Evolutionary conservation across 2,329 filamentous ascomycete species (phyloP).

Genomic region (Lachnellula occidentalis): DNA sequence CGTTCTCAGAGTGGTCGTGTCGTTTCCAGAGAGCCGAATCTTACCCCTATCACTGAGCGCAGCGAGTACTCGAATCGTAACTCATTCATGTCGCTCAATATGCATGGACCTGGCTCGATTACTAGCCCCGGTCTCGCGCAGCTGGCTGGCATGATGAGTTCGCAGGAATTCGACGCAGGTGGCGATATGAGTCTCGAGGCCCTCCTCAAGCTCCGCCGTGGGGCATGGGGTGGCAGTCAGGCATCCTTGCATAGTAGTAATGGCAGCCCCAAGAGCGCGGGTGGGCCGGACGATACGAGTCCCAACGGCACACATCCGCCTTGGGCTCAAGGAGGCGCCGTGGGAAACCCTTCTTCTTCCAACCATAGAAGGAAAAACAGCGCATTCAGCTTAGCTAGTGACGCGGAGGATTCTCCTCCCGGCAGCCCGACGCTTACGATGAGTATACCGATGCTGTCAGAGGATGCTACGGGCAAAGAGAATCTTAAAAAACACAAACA

Average conservation of each 20-base stretch:
- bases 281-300: conserved; percentile 22
- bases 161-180: conserved; percentile 42
- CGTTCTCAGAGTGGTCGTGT: conserved; percentile 69
- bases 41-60: conserved; percentile 93
- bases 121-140: conserved; percentile 73
- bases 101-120: conserved; percentile 41
- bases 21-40: conserved; percentile 76
- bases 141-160: conserved; percentile 58
- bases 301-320: conserved; percentile 20
- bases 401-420: conserved; percentile 7
- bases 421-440: conserved; percentile 22
- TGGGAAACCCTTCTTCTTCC: background rate
- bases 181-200: conserved; percentile 66
- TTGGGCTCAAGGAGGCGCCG: conserved; percentile 14
- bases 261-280: conserved; percentile 31
- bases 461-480: background rate
- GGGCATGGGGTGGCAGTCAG: conserved; percentile 77
- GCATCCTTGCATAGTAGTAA: conserved; percentile 56
- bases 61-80: conserved; percentile 96
- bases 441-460: conserved; percentile 1
- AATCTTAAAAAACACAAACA: conserved; percentile 37
- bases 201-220: conserved; percentile 63
- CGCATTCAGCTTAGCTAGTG: conserved; percentile 21
- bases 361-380: conserved; percentile 22
- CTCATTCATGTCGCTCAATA: conserved; percentile 60